These are phyloP conservation scores for Selaginella tamariscina DNA, from an alignment of 75 land plant species.

Conservation along the genomic window DNA sequence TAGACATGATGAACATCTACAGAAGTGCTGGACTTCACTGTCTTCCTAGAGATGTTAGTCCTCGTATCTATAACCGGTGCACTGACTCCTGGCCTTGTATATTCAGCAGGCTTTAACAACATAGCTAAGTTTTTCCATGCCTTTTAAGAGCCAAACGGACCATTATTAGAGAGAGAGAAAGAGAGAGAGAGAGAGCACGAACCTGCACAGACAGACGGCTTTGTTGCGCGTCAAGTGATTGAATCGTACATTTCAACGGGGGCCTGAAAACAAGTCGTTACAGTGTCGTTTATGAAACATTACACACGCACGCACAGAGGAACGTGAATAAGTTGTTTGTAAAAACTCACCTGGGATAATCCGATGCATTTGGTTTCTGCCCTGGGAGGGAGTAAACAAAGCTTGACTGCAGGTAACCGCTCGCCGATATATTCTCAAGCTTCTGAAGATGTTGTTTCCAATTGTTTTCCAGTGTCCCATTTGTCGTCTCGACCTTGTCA, in stretches of 20 bases:
- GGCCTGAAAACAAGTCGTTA: not conserved
- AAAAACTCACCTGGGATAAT: too few species aligned
- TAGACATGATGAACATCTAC: too few species aligned
- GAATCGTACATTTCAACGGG: not conserved
- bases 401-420: too few species aligned
- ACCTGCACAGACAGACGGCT: not conserved
- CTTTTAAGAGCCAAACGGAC: too few species aligned
- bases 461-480: not conserved
- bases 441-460: not conserved
- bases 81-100: constrained; percentile 64
- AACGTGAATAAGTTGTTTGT: too few species aligned
- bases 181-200: not conserved
- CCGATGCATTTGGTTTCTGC: not conserved
- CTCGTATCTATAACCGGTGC: constrained; percentile 18
- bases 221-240: not conserved
- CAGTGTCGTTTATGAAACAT: too few species aligned
- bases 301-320: too few species aligned
- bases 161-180: too few species aligned
- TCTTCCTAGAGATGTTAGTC: not conserved
- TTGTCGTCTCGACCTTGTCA: too few species aligned
- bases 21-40: not conserved
- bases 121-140: constrained; percentile 52
- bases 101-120: constrained; percentile 19
- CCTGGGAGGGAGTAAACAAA: not conserved
- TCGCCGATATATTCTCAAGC: not conserved